Conservation (phyloP, 306 rosid genomes). For the Casuarina glauca region DNA sequence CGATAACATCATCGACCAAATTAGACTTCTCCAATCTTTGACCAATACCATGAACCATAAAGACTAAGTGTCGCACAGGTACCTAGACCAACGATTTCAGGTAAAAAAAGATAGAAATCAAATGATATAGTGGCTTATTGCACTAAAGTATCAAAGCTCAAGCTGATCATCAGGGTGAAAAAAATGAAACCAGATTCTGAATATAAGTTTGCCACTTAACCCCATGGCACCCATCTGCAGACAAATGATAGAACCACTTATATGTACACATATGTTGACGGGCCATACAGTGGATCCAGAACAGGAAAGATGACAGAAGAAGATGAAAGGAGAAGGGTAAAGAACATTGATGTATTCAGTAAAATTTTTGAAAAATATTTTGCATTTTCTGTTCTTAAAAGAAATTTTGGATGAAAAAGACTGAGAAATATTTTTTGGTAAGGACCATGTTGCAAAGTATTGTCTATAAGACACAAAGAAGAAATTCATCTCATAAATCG, state of each 20-base stretch:
- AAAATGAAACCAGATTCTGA: neutral
- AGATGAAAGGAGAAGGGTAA: neutral
- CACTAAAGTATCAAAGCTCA: neutral
- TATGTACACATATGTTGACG: neutral
- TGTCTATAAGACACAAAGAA: no score
- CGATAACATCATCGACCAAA: slow-evolving; percentile 89
- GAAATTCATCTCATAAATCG: no score
- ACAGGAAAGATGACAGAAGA: neutral
- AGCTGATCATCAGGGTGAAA: neutral
- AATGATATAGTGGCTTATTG: slow-evolving; percentile 1
- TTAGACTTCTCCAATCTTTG: slow-evolving; percentile 98
- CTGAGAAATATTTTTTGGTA: no score
- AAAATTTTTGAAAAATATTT: no score
- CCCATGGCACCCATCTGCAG: neutral
- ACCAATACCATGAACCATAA: slow-evolving; percentile 99
- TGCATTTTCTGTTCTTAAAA: no score
- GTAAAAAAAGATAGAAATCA: slow-evolving; percentile 5
- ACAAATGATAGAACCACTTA: neutral
- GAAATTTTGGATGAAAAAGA: no score
- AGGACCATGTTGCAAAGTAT: no score
- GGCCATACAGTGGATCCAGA: slow-evolving; percentile 1
- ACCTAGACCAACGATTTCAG: slow-evolving; percentile 52
- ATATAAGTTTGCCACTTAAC: neutral
- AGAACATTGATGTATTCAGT: no score
- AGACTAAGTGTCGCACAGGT: slow-evolving; percentile 95